Conservation (phyloP, 805 yeast species). For the Candida xiaguanensis region DNA sequence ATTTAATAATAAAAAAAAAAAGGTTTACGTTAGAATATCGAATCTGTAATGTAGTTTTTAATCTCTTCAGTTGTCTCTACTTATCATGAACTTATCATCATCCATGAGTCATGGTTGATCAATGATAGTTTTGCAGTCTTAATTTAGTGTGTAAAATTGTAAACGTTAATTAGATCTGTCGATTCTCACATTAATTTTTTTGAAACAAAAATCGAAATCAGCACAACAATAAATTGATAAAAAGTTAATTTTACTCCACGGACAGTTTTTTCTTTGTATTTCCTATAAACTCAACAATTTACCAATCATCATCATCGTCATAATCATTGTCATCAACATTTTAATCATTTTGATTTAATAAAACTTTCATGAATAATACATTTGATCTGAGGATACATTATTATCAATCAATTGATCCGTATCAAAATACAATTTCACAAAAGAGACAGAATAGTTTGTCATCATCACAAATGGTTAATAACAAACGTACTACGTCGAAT, state of each 20-base stretch:
- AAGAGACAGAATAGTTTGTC: conserved; percentile 39
- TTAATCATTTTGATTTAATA: not conserved
- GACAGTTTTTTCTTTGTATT: not conserved
- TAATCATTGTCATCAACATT: not conserved
- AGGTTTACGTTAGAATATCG: conserved; percentile 2
- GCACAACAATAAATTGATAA: not conserved
- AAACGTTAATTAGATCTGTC: not conserved
- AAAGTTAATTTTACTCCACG: not conserved
- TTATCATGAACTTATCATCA: too few species aligned
- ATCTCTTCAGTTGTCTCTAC: too few species aligned
- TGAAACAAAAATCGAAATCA: conserved; percentile 7
- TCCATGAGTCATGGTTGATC: too few species aligned
- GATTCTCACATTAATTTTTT: not conserved
- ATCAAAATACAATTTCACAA: conserved; percentile 19
- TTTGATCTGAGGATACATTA: conserved; percentile 8
- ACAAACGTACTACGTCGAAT: conserved; percentile 27
- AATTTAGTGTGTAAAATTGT: too few species aligned
- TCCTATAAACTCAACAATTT: not conserved
- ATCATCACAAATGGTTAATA: conserved; percentile 23
- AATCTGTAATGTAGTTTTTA: too few species aligned
- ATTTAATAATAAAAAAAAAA: conserved; percentile 1
- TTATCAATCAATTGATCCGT: conserved; percentile 6
- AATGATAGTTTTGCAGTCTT: too few species aligned
- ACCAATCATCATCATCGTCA: not conserved
- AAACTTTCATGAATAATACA: conserved; percentile 7